A percentile compares a stretch with the other conserved stretches of the same genome.
phyloP scores from a whole-genome alignment of 805 yeast species.

The Pichia californica region DNA sequence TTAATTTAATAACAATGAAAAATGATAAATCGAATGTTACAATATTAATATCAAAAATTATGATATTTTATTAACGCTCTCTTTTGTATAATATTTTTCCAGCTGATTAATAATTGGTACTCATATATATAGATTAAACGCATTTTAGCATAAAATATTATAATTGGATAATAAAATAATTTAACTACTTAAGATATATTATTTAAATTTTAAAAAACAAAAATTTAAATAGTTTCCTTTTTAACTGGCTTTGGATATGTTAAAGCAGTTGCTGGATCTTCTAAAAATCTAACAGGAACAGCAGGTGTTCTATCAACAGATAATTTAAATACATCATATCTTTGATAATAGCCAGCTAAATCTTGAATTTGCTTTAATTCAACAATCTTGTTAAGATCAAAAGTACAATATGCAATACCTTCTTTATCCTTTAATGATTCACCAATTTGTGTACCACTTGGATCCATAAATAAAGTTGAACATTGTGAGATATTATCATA shows the following conservation, averaged over 20 bases:
- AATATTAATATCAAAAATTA: too few species aligned
- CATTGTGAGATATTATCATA: neutral
- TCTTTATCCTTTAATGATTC: neutral
- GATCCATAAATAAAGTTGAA: neutral
- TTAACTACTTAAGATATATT: too few species aligned
- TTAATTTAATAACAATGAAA: too few species aligned
- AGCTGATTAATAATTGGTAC: too few species aligned
- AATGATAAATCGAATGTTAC: too few species aligned
- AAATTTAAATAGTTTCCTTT: neutral
- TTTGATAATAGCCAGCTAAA: neutral
- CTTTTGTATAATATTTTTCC: too few species aligned
- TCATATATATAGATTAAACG: too few species aligned
- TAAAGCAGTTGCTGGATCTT: neutral
- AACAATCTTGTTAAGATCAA: neutral
- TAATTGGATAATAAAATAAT: too few species aligned
- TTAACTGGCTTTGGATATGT: neutral
- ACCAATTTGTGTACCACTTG: neutral
- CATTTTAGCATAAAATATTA: too few species aligned
- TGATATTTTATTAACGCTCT: too few species aligned
- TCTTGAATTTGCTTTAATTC: neutral
- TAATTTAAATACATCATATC: neutral
- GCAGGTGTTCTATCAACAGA: neutral
- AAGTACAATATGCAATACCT: neutral
- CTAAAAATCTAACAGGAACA: neutral
- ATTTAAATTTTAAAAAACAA: too few species aligned